These are phyloP conservation scores for Penicillium frequentans DNA, from an alignment of 2,329 filamentous ascomycete genomes.

Conservation along the genomic window DNA sequence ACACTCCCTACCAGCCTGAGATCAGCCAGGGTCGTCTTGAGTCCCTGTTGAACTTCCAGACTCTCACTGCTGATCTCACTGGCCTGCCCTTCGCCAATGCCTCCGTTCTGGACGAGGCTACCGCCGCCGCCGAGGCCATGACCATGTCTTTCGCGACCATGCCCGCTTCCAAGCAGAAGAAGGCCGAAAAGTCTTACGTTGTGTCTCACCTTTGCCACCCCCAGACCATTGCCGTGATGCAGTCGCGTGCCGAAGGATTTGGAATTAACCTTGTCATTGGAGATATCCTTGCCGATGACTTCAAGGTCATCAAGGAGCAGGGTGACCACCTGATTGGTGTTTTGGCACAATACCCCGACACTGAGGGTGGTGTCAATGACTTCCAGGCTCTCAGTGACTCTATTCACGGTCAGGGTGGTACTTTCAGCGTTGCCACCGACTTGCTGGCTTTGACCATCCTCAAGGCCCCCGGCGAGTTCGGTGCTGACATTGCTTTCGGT, in stretches of 20 bases:
- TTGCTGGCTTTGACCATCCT: conserved; percentile 82
- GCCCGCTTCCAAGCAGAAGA: conserved; percentile 69
- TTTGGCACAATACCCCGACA: conserved; percentile 93
- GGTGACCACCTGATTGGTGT: conserved; percentile 85
- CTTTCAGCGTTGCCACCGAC: conserved; percentile 86
- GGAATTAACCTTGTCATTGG: conserved; percentile 74
- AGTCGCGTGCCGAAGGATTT: conserved; percentile 86
- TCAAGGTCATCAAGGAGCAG: conserved; percentile 67
- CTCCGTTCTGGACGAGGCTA: conserved; percentile 85
- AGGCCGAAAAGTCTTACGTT: conserved; percentile 75
- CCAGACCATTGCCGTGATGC: conserved; percentile 80
- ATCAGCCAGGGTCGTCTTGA: conserved; percentile 94
- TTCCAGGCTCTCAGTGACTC: conserved; percentile 72
- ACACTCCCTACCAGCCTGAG: conserved; percentile 95
- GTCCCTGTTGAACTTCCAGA: conserved; percentile 94
- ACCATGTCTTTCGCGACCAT: conserved; percentile 82
- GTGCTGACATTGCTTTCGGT: conserved; percentile 92
- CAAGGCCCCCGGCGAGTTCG: conserved; percentile 89
- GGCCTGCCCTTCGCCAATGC: conserved; percentile 86
- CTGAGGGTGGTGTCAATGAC: conserved; percentile 75
- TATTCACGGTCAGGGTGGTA: conserved; percentile 74
- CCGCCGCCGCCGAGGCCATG: conserved; percentile 93
- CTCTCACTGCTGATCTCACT: conserved; percentile 84
- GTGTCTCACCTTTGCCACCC: conserved; percentile 81
- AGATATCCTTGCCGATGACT: conserved; percentile 67